Base-by-base conservation (phyloP, 1,284 basidiomycete genomes). In the Sporisorium sorghi region DNA sequence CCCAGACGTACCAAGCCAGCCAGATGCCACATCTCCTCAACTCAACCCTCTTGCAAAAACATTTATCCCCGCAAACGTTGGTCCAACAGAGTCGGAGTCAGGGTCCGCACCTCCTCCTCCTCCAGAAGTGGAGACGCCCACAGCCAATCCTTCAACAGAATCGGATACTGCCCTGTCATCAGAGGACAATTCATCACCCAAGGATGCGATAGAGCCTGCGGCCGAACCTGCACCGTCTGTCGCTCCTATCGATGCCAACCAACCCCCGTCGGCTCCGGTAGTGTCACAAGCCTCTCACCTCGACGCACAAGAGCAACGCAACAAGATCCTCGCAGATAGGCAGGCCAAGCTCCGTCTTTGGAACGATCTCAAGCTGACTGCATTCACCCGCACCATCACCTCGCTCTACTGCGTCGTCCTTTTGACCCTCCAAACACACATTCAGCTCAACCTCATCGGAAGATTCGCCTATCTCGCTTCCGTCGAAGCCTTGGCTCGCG, bases 381-480 rank as follows among this genome's bases (percentile, higher is more conserved):
- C 93, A 2, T 89, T 96, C 78, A 93, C 93, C 4, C 88, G 93
- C 53, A 91, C 92, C n/a, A 85, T 96, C 44, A 94, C 93, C 9
- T 89, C 90, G 0, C 85, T 95, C 19, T 96, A 96, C 84, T 89
- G 92, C 4, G 89, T 90, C 40, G 90, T 91, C 23, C 88, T 96
- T 28, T 88, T 96, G 37, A 89, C 91, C 2, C 87, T 96, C 11
- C 89, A 94, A 71, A 94, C 93, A 1, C 88, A 90, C 52, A 87
- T 93, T 28, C 93, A 96, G 82, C 89, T 96, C 42, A 92, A 90
- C 51, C 85, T 94, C 7, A 89, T 96, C 58, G 93, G 92, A n/a
- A 88, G 93, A 2, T 87, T 88, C 33, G 90, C 91, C 79, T 96
- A 96, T 78, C 86, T 95, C 23, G 87, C 88, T 17, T 90, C 91